Percentiles rank a stretch among this genome's conserved stretches.
These are phyloP conservation scores for Solanum verrucosum DNA, from an alignment of 257 asterid species.

Conservation along the genomic window DNA sequence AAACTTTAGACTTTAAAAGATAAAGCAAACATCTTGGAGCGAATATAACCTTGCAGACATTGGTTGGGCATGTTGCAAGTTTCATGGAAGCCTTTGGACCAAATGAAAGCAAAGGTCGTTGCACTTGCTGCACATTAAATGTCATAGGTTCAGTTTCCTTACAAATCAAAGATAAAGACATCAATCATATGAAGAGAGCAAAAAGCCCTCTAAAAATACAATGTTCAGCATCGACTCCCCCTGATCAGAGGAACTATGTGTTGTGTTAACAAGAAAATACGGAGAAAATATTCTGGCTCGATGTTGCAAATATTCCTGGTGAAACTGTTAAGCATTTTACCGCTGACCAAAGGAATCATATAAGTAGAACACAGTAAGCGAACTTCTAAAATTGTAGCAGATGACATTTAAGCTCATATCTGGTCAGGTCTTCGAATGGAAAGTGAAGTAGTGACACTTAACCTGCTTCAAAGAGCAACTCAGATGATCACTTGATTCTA, in stretches of 20 bases:
- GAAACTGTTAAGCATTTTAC: not conserved
- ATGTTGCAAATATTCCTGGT: not conserved
- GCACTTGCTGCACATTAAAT: conserved; percentile 73
- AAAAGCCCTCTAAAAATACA: not conserved
- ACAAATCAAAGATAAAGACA: not conserved
- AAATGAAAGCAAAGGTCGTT: conserved; percentile 81
- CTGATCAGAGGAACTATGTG: not conserved
- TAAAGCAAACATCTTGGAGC: conserved; percentile 1
- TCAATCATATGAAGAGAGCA: not conserved
- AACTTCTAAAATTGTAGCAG: not conserved
- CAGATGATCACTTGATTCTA: not conserved
- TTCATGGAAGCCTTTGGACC: conserved; percentile 88
- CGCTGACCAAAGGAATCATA: not conserved
- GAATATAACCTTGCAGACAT: conserved; percentile 73
- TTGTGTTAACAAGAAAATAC: not conserved
- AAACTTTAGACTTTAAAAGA: not conserved
- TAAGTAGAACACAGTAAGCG: not conserved
- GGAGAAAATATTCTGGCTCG: not conserved
- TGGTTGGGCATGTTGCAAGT: conserved; percentile 64
- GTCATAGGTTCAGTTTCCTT: conserved; percentile 2
- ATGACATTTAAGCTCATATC: not conserved
- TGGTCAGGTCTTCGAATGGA: not conserved
- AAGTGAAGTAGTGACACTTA: not conserved
- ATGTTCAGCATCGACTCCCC: not conserved
- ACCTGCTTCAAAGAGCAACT: not conserved